Percentiles rank a stretch among this genome's conserved stretches.
phyloP scores from a whole-genome alignment of 176 grass and related monocot species.

The Oryza glaberrima region DNA sequence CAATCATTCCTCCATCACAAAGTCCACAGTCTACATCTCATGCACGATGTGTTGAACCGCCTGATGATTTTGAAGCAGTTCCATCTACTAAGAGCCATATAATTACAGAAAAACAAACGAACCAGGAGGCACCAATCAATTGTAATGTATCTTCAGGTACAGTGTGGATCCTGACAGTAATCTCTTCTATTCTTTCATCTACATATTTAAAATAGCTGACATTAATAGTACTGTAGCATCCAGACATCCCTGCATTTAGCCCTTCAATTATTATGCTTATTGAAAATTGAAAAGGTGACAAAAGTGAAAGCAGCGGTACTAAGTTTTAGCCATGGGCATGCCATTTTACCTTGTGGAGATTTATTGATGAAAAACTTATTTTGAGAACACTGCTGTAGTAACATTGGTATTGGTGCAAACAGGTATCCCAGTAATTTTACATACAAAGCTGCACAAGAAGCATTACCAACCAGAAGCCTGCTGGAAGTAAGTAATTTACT shows the following conservation, averaged over 20 bases:
- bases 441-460: slow-evolving; percentile 45
- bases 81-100: slow-evolving; percentile 7
- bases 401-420: slow-evolving; percentile 21
- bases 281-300: not conserved
- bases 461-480: slow-evolving; percentile 27
- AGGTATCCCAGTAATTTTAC: slow-evolving; percentile 35
- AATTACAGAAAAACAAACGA: slow-evolving; percentile 17
- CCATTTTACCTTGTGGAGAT: not conserved
- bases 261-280: not conserved
- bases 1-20: slow-evolving; percentile 12
- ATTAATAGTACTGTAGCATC: not conserved
- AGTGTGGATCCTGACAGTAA: slow-evolving; percentile 1
- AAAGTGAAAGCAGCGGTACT: not conserved
- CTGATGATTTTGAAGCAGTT: slow-evolving; percentile 25
- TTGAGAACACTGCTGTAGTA: slow-evolving; percentile 1
- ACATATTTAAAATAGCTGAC: slow-evolving; percentile 17
- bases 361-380: not conserved
- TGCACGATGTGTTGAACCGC: slow-evolving; percentile 18
- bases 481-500: slow-evolving; percentile 67
- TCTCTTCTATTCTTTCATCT: not conserved
- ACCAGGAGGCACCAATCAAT: slow-evolving; percentile 11
- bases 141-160: slow-evolving; percentile 50
- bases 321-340: not conserved
- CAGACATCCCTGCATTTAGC: not conserved
- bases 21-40: not conserved